Conservation (phyloP, 2,329 filamentous ascomycete species). For the Annulohypoxylon truncatum region DNA sequence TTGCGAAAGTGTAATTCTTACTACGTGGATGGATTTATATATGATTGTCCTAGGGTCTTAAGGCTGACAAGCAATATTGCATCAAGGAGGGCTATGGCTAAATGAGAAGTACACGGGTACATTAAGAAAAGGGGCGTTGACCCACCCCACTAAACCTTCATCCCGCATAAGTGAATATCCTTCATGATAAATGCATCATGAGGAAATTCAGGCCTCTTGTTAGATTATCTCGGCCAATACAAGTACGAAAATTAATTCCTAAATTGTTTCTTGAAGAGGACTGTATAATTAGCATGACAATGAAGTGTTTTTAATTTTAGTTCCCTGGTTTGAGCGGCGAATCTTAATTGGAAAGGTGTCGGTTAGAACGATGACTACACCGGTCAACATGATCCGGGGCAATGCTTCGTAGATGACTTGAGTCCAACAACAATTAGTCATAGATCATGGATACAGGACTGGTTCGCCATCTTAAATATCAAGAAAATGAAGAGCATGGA, state of each 20-base stretch:
- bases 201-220: not conserved
- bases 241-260: not conserved
- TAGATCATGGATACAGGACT: not conserved
- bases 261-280: not conserved
- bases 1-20: not conserved
- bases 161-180: not conserved
- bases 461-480: not conserved
- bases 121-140: not conserved
- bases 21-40: not conserved
- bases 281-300: not conserved
- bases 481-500: not conserved
- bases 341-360: not conserved
- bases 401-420: not conserved
- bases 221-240: not conserved
- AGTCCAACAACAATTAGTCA: not conserved
- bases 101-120: not conserved
- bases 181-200: not conserved
- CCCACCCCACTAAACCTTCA: not conserved
- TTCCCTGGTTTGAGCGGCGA: not conserved
- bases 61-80: not conserved
- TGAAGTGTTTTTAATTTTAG: not conserved
- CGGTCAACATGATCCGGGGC: not conserved
- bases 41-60: not conserved
- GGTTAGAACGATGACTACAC: not conserved
- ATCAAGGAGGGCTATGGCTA: too few species aligned